Evolutionary conservation across 768 basidiomycete genomes (phyloP).

Genomic region (Cystoderma amianthinum): DNA sequence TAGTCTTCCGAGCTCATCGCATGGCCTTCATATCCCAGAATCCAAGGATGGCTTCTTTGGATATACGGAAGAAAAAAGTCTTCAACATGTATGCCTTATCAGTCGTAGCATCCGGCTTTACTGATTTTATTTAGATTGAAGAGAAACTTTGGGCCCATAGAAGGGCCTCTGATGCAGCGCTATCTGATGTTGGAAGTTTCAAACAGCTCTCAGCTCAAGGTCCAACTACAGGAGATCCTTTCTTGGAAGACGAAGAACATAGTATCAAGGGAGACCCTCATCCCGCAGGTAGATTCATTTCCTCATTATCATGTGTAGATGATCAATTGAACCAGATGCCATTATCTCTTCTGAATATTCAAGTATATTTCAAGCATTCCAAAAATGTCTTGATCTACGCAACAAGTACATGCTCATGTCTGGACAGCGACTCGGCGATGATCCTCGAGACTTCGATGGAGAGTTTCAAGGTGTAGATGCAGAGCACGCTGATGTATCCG

Average conservation of each 20-base stretch:
- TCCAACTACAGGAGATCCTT: conserved; percentile 14
- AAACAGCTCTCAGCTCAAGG: conserved; percentile 10
- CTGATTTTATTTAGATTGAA: conserved; percentile 47
- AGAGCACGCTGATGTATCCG: conserved; percentile 53
- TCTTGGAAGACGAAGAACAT: conserved; percentile 26
- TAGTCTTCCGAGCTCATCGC: conserved; percentile 5
- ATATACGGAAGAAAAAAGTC: conserved; percentile 71
- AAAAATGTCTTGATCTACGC: conserved; percentile 81
- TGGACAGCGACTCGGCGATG: conserved; percentile 88
- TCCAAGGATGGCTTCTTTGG: conserved; percentile 72
- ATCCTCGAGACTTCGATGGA: conserved; percentile 88
- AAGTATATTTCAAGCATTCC: conserved; percentile 63
- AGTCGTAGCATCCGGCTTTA: conserved; percentile 16
- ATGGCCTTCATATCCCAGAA: conserved; percentile 34
- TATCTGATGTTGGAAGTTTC: conserved; percentile 34
- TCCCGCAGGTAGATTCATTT: conserved; percentile 15
- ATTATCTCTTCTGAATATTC: conserved; percentile 38
- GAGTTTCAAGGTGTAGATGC: conserved; percentile 64
- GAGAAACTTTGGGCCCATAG: conserved; percentile 67
- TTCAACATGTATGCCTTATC: conserved; percentile 71
- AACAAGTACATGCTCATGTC: conserved; percentile 94
- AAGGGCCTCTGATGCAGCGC: conserved; percentile 45
- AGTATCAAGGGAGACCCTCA: conserved; percentile 18
- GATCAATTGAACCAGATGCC: conserved; percentile 16
- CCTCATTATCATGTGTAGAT: too few relatives aligned